phyloP scores from a whole-genome alignment of 768 basidiomycete genomes.

The Gyrodon lividus region DNA sequence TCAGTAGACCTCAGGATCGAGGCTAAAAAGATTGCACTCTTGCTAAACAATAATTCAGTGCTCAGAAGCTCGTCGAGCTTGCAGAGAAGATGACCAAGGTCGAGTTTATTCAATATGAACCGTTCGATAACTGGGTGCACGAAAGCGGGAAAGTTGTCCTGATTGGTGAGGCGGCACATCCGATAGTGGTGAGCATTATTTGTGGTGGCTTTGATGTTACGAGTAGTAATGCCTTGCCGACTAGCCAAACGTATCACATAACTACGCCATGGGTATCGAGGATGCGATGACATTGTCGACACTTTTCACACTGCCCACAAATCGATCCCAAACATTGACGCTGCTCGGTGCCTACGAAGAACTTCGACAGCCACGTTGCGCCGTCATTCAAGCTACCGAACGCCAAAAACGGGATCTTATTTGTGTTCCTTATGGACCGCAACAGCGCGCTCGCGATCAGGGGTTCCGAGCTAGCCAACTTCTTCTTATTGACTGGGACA shows the following conservation, averaged over 20 bases:
- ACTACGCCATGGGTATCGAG: constrained; percentile 49
- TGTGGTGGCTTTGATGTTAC: neutral
- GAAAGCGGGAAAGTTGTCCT: constrained; percentile 50
- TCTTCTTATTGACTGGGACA: constrained; percentile 39
- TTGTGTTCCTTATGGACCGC: constrained; percentile 41
- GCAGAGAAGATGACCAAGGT: constrained; percentile 23
- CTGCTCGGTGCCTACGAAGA: constrained; percentile 58
- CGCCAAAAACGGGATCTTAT: constrained; percentile 43
- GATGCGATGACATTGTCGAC: constrained; percentile 59
- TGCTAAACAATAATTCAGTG: constrained; percentile 4
- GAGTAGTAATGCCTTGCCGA: neutral
- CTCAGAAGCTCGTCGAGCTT: constrained; percentile 20
- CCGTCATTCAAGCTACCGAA: constrained; percentile 40
- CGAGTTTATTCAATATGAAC: constrained; percentile 31
- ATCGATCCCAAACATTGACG: constrained; percentile 43
- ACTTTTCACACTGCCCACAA: constrained; percentile 52
- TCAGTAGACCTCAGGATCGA: neutral
- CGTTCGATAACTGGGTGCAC: constrained; percentile 50
- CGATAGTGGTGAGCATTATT: constrained; percentile 40
- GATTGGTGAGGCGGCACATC: constrained; percentile 60
- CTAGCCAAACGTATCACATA: constrained; percentile 52
- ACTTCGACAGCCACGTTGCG: constrained; percentile 49
- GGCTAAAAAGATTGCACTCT: neutral
- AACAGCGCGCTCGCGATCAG: constrained; percentile 46
- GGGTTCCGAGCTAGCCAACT: constrained; percentile 24